phyloP scores from a whole-genome alignment of 1,284 basidiomycete species.

The Laetiporus sulphureus region DNA sequence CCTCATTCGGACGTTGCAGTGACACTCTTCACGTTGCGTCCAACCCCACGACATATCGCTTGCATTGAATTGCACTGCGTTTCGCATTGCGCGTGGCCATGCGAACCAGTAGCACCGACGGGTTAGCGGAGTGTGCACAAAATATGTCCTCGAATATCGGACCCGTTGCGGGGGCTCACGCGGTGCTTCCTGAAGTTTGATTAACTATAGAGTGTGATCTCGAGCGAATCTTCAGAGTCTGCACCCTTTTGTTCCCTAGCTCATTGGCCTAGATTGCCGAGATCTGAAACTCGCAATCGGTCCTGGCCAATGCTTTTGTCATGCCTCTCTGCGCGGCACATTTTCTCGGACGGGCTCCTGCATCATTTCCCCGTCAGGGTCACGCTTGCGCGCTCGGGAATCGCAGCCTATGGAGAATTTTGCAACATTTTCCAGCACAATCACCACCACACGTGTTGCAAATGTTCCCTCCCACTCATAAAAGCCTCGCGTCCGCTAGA shows the following conservation, averaged over 20 bases:
- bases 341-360: constrained; percentile 2
- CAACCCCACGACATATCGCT: no score
- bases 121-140: not conserved
- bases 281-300: constrained; percentile 10
- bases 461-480: constrained; percentile 8
- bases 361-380: constrained; percentile 6
- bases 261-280: constrained; percentile 3
- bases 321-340: not conserved
- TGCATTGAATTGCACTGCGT: not conserved
- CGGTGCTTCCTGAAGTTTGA: constrained; percentile 10
- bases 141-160: constrained; percentile 10
- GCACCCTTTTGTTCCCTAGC: constrained; percentile 5
- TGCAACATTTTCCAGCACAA: constrained; percentile 3
- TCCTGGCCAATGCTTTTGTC: constrained; percentile 5
- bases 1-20: not conserved
- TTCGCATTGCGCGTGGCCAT: not conserved
- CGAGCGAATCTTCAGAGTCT: constrained; percentile 4
- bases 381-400: not conserved
- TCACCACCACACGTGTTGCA: constrained; percentile 7
- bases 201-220: constrained; percentile 6
- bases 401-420: constrained; percentile 5
- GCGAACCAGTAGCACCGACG: constrained; percentile 5
- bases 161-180: constrained; percentile 8
- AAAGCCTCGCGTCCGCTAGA: not conserved
- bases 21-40: not conserved